Evolutionary conservation across 192 early-diverging fungal genomes (phyloP), one percentile per base, ranked within the genome.

Genomic region (Chytriomyces confervae): DNA sequence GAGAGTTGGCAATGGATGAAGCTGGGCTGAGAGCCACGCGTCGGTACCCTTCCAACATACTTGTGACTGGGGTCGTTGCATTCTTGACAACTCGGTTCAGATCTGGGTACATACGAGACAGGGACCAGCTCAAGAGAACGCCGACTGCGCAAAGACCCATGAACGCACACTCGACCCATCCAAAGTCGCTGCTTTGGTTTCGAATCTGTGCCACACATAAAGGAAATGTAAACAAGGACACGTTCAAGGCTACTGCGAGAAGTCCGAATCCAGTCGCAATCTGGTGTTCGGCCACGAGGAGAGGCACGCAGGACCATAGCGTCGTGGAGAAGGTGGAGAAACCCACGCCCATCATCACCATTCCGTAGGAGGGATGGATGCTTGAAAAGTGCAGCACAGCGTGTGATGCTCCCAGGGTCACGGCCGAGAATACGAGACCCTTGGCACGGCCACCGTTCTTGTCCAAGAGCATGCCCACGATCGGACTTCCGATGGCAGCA

Each of bases 251-350:
- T 11, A 89, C 86, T 1, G 90, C 84, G 3, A 90, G 67, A 7
- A 91, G 66, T 11, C 91, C 91, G 65, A 91, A 92, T 0, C 91
- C 90, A 1, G 90, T 91, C 6, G 88, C 91, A n/a, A 92, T 86
- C 76, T 92, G 87, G 67, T 89, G 82, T 29, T 77, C 69, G 23
- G 82, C 77, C 36, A 90, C 91, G 18, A 92, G 69, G 11, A 89
- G 81, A 0, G 91, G 87, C n/a, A 92, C 87, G 78, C 89, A 90
- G 3, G 90, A 90, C 91, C 91, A 92, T 10, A 92, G 49, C 5
- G 88, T 86, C 5, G 85, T 75, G 5, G 88, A 89, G 77, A 90
- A 91, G 16, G 89, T 53, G 44, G 88, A 85, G 72, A 86, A 91
- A 3, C 82, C 81, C 0, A 91, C 24, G 4, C 91, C 91, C 13